Evolutionary conservation across 179 eudicot genomes (phyloP).

Genomic region (Silene vulgaris): DNA sequence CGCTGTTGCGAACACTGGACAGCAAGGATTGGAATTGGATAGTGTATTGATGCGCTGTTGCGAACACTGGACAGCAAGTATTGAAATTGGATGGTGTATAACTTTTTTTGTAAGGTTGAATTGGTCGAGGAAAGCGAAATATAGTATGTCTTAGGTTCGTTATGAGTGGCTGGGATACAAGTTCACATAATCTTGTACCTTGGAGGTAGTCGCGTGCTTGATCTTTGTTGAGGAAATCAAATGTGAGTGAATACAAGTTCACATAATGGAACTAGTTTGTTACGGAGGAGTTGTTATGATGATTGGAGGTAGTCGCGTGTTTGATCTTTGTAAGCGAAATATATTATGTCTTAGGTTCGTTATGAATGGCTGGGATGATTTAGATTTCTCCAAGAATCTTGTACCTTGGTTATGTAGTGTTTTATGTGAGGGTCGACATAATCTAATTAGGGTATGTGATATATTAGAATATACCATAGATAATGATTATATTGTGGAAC

Average conservation of each 20-base stretch:
- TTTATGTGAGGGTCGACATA: too few relatives aligned
- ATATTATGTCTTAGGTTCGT: not conserved
- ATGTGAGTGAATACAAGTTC: slow-evolving; percentile 2
- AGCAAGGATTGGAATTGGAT: not conserved
- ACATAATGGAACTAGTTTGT: slow-evolving; percentile 4
- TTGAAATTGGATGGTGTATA: not conserved
- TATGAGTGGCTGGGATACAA: not conserved
- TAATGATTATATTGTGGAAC: too few relatives aligned
- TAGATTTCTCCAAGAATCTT: too few relatives aligned
- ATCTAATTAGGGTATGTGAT: too few relatives aligned
- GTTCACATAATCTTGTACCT: too few relatives aligned
- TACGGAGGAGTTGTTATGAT: not conserved
- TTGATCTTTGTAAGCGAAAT: not conserved
- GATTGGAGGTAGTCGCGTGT: not conserved
- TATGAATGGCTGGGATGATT: not conserved
- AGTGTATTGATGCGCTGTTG: slow-evolving; percentile 1
- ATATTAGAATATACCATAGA: too few relatives aligned
- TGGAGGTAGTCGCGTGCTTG: too few relatives aligned
- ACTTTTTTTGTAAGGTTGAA: not conserved
- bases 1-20: not conserved
- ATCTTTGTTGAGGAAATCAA: not conserved
- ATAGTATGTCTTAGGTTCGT: not conserved
- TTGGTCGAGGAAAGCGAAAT: not conserved
- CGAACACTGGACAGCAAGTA: not conserved
- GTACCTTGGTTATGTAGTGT: not conserved